Evolutionary conservation across 371 early-diverging fungal species (phyloP), one percentile per base, ranked within the genome.

Genomic region (Mucor mucedo): DNA sequence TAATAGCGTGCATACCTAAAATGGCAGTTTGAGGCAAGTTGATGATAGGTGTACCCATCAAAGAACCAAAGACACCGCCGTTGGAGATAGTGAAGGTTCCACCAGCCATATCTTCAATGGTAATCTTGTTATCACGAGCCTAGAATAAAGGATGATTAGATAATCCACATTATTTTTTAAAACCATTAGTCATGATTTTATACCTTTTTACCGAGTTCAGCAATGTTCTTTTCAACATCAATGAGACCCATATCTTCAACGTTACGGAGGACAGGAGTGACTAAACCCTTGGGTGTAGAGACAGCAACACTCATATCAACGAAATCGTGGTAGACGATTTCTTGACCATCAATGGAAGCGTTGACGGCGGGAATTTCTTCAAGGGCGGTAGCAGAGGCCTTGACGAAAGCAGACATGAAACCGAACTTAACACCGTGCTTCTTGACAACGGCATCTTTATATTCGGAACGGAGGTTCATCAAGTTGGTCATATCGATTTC

Each of bases 11-110:
- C 98, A 98, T 98, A 60, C 98, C 98, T 70, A 98, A 84, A 69
- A 98, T 97, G 54, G 95, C 98, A 54, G 93, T 84, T 82, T 97
- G 98, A 57, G 98, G 98, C 82, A 92, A 81, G 85, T 98, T 98
- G 74, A 98, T 95, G 75, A 98, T 97, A 56, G 98, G 98, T 28
- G 98, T 98, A 55, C 98, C 98, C 82, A 89, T 89, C 71, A 98
- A 78, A 30, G 96, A 96, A 41, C 98, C 98, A 78, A 95, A 97
- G 52, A 97, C 95, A 58, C 98, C 98, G 69, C 98, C 98, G 86
- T 98, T 98, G 48, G 96, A 95, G 61, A 98, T 95, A 69, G 98
- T 98, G 80, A 98, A 98, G 52, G 98, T 98, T 61, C 98, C 98
- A 59, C 98, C 98, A 58, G 93, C 87, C 87, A 98, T 84, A 73